Percentiles rank a stretch among this genome's conserved stretches.
Conservation (phyloP, 1,284 basidiomycete species). For the Mycosarcoma maydis region DNA sequence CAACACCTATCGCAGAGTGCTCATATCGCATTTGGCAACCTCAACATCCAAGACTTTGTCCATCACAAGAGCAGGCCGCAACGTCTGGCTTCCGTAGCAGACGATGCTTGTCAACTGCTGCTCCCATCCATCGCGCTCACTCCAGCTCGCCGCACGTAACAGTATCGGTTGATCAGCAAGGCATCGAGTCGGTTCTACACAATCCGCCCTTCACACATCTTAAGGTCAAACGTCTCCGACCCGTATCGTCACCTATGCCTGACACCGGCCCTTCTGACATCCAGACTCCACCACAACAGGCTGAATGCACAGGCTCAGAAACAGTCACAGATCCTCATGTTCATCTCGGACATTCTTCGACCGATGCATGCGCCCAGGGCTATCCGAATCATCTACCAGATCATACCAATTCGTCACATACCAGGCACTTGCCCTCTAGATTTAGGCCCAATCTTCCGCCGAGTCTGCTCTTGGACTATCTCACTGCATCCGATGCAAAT, state of each 20-base stretch:
- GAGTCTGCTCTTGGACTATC: constrained; percentile 18
- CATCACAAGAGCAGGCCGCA: constrained; percentile 1
- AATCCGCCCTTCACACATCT: constrained; percentile 15
- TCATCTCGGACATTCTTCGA: no score
- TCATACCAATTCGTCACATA: not conserved
- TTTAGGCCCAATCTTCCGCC: constrained; percentile 1
- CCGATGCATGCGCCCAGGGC: no score
- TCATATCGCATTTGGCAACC: constrained; percentile 27
- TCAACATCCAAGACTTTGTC: no score
- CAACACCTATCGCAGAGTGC: constrained; percentile 27
- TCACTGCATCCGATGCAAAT: constrained; percentile 12
- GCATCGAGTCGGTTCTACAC: constrained; percentile 19
- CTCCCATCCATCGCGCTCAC: not conserved
- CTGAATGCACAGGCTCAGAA: not conserved
- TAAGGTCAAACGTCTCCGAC: constrained; percentile 27
- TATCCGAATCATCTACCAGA: constrained; percentile 17
- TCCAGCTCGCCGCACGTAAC: constrained; percentile 1
- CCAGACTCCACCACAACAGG: not conserved
- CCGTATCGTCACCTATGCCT: constrained; percentile 1
- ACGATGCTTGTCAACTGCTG: constrained; percentile 12
- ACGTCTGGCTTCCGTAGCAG: not conserved
- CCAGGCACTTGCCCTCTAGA: not conserved
- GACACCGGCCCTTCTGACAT: not conserved
- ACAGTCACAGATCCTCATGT: not conserved
- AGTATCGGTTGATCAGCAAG: constrained; percentile 13